Conservation (phyloP, 2,329 filamentous ascomycete genomes). For the Lecanosticta acicola region DNA sequence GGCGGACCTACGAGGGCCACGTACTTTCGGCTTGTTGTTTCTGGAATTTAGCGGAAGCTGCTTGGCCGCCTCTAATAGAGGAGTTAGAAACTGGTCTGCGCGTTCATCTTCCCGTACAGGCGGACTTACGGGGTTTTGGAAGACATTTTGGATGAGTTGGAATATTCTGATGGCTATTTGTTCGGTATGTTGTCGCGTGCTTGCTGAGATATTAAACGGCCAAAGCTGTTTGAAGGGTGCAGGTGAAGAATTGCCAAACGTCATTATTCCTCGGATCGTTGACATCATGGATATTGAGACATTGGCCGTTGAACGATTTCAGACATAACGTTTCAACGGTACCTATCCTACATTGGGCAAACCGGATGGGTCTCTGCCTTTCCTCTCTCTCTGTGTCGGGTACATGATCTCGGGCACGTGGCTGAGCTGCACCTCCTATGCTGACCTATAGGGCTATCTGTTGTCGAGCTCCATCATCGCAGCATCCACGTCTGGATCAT, state of each 20-base stretch:
- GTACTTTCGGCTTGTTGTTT: slow-evolving; percentile 33
- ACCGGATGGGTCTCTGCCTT: not conserved
- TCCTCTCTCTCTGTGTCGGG: not conserved
- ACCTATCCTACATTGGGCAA: not conserved
- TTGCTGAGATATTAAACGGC: not conserved
- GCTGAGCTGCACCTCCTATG: not conserved
- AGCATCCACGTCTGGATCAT: slow-evolving; percentile 33
- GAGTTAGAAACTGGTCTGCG: slow-evolving; percentile 6
- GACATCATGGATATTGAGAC: not conserved
- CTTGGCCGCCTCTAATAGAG: slow-evolving; percentile 26
- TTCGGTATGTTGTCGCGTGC: not conserved
- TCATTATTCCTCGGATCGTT: too few relatives aligned
- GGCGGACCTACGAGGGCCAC: slow-evolving; percentile 3
- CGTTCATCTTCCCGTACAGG: not conserved
- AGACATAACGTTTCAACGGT: too few relatives aligned
- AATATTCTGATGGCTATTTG: too few relatives aligned
- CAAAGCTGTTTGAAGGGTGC: not conserved
- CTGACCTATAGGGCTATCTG: not conserved
- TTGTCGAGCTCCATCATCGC: slow-evolving; percentile 34
- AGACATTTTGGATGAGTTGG: not conserved
- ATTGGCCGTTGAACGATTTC: too few relatives aligned
- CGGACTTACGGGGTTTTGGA: slow-evolving; percentile 23
- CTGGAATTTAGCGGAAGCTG: slow-evolving; percentile 31
- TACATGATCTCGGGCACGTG: not conserved
- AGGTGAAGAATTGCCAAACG: too few relatives aligned